Percentiles rank a stretch among this genome's conserved stretches.
Conservation (phyloP, 306 rosid genomes). For the Cicer cuneatum region DNA sequence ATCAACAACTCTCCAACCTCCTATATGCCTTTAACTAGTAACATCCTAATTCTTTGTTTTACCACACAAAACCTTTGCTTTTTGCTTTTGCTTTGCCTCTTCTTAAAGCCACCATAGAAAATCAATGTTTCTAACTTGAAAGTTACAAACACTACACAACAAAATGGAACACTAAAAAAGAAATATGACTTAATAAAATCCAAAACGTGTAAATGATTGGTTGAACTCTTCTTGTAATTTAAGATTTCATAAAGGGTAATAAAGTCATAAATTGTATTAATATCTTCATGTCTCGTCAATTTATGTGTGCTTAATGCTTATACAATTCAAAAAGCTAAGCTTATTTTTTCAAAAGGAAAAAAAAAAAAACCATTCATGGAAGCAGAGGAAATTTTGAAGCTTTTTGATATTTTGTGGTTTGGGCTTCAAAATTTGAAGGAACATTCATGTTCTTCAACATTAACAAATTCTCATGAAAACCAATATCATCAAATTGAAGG, state of each 20-base stretch:
- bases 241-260: slow-evolving; percentile 45
- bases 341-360: slow-evolving; percentile 36
- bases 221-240: slow-evolving; percentile 45
- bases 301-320: not conserved
- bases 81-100: slow-evolving; percentile 21
- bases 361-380: slow-evolving; percentile 58
- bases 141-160: slow-evolving; percentile 32
- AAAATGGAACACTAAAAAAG: not conserved
- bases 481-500: slow-evolving; percentile 42
- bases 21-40: slow-evolving; percentile 39
- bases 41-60: slow-evolving; percentile 30
- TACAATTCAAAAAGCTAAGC: slow-evolving; percentile 29
- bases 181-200: slow-evolving; percentile 30
- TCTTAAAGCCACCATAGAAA: slow-evolving; percentile 47
- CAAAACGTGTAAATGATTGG: slow-evolving; percentile 58
- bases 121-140: not conserved
- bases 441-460: slow-evolving; percentile 25
- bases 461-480: slow-evolving; percentile 44
- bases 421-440: slow-evolving; percentile 50
- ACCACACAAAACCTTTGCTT: slow-evolving; percentile 37
- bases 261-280: slow-evolving; percentile 29
- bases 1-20: slow-evolving; percentile 45
- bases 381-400: slow-evolving; percentile 58
- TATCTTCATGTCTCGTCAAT: slow-evolving; percentile 27
- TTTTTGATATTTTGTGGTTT: slow-evolving; percentile 75